Evolutionary conservation across 2,329 filamentous ascomycete genomes (phyloP), one percentile per base, ranked within the genome.

Genomic region (Diaporthe amygdali): DNA sequence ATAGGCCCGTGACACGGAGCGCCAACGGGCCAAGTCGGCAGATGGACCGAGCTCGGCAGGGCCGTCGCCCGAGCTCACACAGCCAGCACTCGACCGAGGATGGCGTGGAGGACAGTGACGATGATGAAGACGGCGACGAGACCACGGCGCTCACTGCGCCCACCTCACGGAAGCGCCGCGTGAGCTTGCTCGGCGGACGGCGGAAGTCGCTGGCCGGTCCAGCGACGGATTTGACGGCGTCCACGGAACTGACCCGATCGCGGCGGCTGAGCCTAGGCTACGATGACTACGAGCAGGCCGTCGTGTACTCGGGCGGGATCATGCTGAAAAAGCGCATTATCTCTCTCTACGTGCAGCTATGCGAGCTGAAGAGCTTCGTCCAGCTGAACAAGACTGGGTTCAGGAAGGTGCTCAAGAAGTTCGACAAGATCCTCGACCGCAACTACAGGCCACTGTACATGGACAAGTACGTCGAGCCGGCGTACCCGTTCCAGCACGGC

Each of bases 371-470:
- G 79, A 98, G 96, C 2, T 99, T 95, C 78, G 92, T 95, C 69
- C 96, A 98, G 83, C 90, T 99, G 74, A 99, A 99, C 86, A 93
- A 93, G 82, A 99, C 96, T 0, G 96, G 96, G 15, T 99, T 99
- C 83, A 90, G 92, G 78, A 99, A 99, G 83, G 95, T 97, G 0
- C 84, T 98, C 75, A 99, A 99, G 84, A 99, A 99, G 82, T 99
- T 96, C 78, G 96, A 99, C 87, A 99, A 99, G 86, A 98, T 93
- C 70, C 84, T 97, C 71, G 93, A 98, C 81, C 92, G 92, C 74
- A 92, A 92, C 76, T 85, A 98, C 69, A 95, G 96, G 75, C 85
- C 89, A 17, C 85, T 87, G 55, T 99, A 97, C 80, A 90, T 98
- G 81, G 87, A 90, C 69, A 84, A 89, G 39, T 87, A 89, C 44